Evolutionary conservation across 1,139 yeast species (phyloP).

Genomic region (Pichia sp.): DNA sequence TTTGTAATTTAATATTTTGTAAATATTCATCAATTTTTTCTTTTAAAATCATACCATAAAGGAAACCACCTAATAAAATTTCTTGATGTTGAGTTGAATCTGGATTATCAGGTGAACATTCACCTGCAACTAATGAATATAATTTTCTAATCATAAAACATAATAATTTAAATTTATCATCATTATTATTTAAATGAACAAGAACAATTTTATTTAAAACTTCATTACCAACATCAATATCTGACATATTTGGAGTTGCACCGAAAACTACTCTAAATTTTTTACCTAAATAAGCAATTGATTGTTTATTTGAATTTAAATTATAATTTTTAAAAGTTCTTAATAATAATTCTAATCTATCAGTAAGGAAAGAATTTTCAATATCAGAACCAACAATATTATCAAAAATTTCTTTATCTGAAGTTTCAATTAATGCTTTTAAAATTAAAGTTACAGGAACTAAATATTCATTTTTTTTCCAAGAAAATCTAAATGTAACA

Average conservation of each 20-base stretch:
- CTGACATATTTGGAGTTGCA: constrained; percentile 82
- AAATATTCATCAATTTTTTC: constrained; percentile 94
- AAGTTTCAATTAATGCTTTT: constrained; percentile 84
- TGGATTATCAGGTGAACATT: constrained; percentile 95
- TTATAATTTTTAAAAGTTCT: constrained; percentile 81
- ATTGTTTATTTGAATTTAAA: constrained; percentile 75
- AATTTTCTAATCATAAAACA: constrained; percentile 93
- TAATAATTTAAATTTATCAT: constrained; percentile 79
- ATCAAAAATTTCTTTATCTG: constrained; percentile 91
- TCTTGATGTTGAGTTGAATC: constrained; percentile 99
- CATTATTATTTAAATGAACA: constrained; percentile 70
- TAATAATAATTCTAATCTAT: constrained; percentile 89
- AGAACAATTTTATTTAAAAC: constrained; percentile 78
- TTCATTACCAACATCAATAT: constrained; percentile 85
- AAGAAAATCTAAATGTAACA: constrained; percentile 91
- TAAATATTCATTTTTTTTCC: constrained; percentile 93
- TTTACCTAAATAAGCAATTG: constrained; percentile 89
- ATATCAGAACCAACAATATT: constrained; percentile 90
- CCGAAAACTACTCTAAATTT: constrained; percentile 91
- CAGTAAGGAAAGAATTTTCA: constrained; percentile 87
- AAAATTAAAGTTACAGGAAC: constrained; percentile 91
- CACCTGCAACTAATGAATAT: constrained; percentile 93
- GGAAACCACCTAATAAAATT: constrained; percentile 89
- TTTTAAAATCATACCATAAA: constrained; percentile 93
- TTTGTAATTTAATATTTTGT: constrained; percentile 63